phyloP scores from a whole-genome alignment of 2,329 filamentous ascomycete species.

The Knufia fluminis region DNA sequence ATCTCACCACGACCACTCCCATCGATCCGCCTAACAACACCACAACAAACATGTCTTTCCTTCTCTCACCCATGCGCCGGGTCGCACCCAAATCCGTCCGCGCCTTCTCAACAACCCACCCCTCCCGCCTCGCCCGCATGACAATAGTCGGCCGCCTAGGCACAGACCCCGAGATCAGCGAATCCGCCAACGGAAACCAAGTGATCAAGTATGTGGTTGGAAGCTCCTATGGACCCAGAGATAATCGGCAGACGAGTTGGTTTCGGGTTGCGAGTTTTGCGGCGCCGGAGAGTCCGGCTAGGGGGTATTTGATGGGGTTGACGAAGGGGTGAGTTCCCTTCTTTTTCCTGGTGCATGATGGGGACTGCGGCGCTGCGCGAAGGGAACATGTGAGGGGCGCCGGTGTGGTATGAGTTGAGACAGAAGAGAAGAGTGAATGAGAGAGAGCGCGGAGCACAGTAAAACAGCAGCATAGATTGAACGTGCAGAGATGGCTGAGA shows the following conservation, averaged over 20 bases:
- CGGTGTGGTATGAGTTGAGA: too few relatives aligned
- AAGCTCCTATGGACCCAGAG: constrained; percentile 54
- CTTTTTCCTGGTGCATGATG: too few relatives aligned
- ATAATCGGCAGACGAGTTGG: constrained; percentile 73
- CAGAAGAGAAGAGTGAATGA: too few relatives aligned
- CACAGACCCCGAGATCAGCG: constrained; percentile 63
- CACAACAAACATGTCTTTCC: constrained; percentile 19
- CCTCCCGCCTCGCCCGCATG: constrained; percentile 62
- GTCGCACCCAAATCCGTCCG: constrained; percentile 37
- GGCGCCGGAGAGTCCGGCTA: constrained; percentile 51
- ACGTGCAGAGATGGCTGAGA: too few relatives aligned
- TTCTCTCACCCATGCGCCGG: constrained; percentile 43
- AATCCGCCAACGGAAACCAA: constrained; percentile 62
- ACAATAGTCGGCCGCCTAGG: constrained; percentile 79
- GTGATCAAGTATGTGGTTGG: constrained; percentile 70
- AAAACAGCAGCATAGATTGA: too few relatives aligned
- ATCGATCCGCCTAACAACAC: neutral
- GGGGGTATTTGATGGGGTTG: constrained; percentile 63
- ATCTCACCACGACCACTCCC: neutral
- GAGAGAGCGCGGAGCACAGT: too few relatives aligned
- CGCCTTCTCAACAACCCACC: constrained; percentile 65
- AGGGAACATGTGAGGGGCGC: too few relatives aligned
- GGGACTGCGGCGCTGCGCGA: too few relatives aligned
- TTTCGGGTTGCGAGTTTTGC: constrained; percentile 70
- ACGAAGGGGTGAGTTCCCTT: constrained; percentile 82